Percentiles rank a stretch among this genome's conserved stretches.
These are phyloP conservation scores for Margaritispora aquatica DNA, from an alignment of 495 filamentous ascomycete species.

Conservation along the genomic window DNA sequence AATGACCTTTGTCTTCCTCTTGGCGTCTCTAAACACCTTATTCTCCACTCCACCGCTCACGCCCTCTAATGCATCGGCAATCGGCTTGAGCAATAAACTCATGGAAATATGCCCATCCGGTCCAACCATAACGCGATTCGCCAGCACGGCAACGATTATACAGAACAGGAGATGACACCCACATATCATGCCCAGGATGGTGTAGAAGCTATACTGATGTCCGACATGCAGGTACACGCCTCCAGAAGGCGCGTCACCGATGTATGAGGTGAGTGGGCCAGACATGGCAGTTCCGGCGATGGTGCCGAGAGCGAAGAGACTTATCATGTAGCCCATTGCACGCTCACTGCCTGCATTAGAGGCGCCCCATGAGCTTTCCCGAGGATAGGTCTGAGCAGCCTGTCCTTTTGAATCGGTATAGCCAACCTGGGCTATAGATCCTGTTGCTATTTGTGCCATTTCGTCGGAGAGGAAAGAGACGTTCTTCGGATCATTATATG, in stretches of 20 bases:
- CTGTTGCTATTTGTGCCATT: conserved; percentile 20
- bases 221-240: conserved; percentile 11
- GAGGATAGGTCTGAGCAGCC: conserved; percentile 17
- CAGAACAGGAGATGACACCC: conserved; percentile 17
- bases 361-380: conserved; percentile 10
- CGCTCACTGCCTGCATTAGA: background rate
- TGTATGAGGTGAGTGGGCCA: conserved; percentile 10
- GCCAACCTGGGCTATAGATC: conserved; percentile 18
- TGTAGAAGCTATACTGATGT: conserved; percentile 16
- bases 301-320: conserved; percentile 8
- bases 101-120: conserved; percentile 13
- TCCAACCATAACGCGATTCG: conserved; percentile 22
- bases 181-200: conserved; percentile 15
- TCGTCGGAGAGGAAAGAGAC: conserved; percentile 16
- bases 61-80: conserved; percentile 20
- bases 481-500: conserved; percentile 14
- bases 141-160: conserved; percentile 11
- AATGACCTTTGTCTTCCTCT: conserved; percentile 8
- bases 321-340: conserved; percentile 9
- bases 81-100: conserved; percentile 18
- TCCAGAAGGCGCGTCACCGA: conserved; percentile 3
- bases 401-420: conserved; percentile 4
- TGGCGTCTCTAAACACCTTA: conserved; percentile 16
- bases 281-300: conserved; percentile 11
- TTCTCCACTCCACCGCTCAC: conserved; percentile 13